Percentiles rank a stretch among this genome's conserved stretches.
Conservation (phyloP, 768 basidiomycete genomes). For the Tulasnella sp. region DNA sequence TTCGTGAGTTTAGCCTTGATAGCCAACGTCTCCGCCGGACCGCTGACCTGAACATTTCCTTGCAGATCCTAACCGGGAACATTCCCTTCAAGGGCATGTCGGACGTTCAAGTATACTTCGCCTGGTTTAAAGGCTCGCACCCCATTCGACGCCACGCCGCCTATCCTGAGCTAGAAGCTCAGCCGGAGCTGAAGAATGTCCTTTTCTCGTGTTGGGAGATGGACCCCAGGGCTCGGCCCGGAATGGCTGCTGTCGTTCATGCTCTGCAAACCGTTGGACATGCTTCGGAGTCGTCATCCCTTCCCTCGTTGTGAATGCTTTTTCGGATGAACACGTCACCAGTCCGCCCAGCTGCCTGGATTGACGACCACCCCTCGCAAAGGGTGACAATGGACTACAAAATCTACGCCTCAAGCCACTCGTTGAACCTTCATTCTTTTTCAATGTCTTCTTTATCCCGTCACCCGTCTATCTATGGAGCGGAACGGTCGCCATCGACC, state of each 20-base stretch:
- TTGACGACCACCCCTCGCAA: background rate
- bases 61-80: background rate
- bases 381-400: background rate
- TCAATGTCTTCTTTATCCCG: background rate
- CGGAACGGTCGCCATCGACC: background rate
- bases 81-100: background rate
- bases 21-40: background rate
- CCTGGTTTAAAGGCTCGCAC: conserved; percentile 5
- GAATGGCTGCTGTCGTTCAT: background rate
- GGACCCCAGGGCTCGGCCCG: background rate
- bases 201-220: background rate
- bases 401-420: background rate
- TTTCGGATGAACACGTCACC: background rate
- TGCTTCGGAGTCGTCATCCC: background rate
- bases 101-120: background rate
- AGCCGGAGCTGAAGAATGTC: background rate
- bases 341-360: background rate
- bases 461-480: background rate
- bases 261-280: background rate
- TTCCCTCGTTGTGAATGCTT: background rate
- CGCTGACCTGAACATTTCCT: background rate
- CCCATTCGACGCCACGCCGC: background rate
- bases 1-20: background rate
- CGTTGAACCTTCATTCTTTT: background rate
- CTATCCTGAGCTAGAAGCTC: background rate